Base-by-base conservation (phyloP, 1,284 basidiomycete species). In the Neotropicomus parvogracilis region DNA sequence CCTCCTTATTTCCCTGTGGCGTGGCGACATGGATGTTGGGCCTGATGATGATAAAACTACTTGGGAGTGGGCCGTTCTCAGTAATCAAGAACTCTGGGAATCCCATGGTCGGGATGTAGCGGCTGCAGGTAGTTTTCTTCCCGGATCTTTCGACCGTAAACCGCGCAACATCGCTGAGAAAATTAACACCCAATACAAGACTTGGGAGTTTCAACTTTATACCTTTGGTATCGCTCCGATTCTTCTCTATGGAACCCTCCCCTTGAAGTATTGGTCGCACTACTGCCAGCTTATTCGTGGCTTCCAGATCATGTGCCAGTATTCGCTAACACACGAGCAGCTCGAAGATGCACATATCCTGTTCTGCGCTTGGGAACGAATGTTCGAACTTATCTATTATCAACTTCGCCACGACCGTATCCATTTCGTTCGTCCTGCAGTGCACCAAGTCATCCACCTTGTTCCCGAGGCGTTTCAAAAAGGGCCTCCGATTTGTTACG, bases 141-240 rank as follows among this genome's bases (percentile, higher is more conserved):
- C 40, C 0, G 24, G 32, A 0, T 54, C 41, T 0, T 54, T 33
- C 14, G 42, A 39, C 6, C 1, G 7, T 0, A 45, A 48, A n/a
- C 46, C 46, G 0, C 13, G 26, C 0, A 55, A 55, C 12, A 48
- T 54, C 1, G 39, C 45, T 0, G 20, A 50, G 1, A 44, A 54
- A 6, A 31, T 47, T 2, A 50, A 49, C n/a, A 42, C 28, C 0
- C n/a, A 43, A 0, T 51, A 54, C 40, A 54, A 54, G n/a, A 54
- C 45, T 0, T 37, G 48, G 42, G 45, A 54, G 7, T 44, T 28
- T 6, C 38, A 39, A 26, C 6, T 45, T 0, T 37, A 37, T 10
- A 31, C 5, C 0, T 49, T 49, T 5, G 27, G 16, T 2, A 29
- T 38, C 4, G 19, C 21, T 1, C 41, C 47, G 0, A n/a, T 3